Percentiles rank a stretch among this genome's conserved stretches.
These are phyloP conservation scores for Rhodotorula paludigena DNA, from an alignment of 768 basidiomycete genomes.

Conservation along the genomic window DNA sequence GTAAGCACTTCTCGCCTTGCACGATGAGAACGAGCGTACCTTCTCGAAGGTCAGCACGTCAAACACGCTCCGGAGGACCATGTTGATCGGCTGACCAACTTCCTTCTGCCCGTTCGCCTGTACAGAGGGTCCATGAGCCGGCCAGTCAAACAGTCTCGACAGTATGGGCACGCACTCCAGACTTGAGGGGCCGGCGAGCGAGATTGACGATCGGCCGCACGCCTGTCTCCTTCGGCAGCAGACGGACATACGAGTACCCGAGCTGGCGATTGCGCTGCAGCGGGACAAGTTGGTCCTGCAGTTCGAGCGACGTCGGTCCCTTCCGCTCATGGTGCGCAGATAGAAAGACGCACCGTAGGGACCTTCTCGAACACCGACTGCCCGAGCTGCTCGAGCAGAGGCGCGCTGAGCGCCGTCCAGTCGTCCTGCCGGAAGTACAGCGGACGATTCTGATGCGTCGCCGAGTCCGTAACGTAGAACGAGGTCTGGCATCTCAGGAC, in stretches of 20 bases:
- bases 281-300: constrained; percentile 55
- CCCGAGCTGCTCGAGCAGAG: constrained; percentile 70
- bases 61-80: constrained; percentile 75
- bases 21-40: constrained; percentile 51
- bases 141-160: not conserved
- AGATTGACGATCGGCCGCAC: constrained; percentile 93
- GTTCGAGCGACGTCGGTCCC: not conserved
- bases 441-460: constrained; percentile 71
- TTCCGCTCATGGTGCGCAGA: not conserved
- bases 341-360: constrained; percentile 54
- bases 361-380: constrained; percentile 66
- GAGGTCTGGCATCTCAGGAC: constrained; percentile 58
- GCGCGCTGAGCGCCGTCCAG: constrained; percentile 77
- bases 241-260: constrained; percentile 76
- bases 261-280: constrained; percentile 67
- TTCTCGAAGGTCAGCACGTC: constrained; percentile 83
- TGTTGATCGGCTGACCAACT: constrained; percentile 69
- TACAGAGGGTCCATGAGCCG: not conserved
- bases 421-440: constrained; percentile 93
- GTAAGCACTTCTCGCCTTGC: no score
- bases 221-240: constrained; percentile 90
- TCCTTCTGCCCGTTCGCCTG: constrained; percentile 43
- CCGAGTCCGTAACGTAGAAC: constrained; percentile 90
- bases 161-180: constrained; percentile 38
- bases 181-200: constrained; percentile 47